These are phyloP conservation scores for Yarrowia sp. DNA, from an alignment of 805 yeast species.

Conservation along the genomic window DNA sequence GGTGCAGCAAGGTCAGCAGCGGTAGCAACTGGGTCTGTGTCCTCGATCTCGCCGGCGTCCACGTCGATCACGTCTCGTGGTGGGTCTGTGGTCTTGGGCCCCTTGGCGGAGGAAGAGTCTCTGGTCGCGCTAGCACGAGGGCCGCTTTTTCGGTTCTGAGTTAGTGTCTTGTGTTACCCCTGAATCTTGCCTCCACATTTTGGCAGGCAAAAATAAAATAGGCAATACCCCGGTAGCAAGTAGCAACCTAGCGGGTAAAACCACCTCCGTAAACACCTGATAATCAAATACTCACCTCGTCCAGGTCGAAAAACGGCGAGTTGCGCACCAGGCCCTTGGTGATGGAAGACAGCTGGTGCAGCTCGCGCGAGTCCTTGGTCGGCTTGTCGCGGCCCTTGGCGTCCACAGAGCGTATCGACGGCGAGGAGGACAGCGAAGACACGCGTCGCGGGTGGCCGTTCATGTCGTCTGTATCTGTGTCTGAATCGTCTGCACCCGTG, in stretches of 20 bases:
- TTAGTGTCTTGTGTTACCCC: not conserved
- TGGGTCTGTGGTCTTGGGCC: not conserved
- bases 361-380: not conserved
- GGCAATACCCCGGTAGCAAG: too few relatives aligned
- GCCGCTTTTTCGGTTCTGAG: constrained; percentile 11
- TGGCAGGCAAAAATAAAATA: too few relatives aligned
- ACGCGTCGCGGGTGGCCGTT: constrained; percentile 23
- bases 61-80: too few relatives aligned
- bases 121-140: not conserved
- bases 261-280: not conserved
- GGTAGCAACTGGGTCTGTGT: too few relatives aligned
- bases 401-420: not conserved
- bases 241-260: too few relatives aligned
- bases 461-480: not conserved
- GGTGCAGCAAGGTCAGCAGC: too few relatives aligned
- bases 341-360: constrained; percentile 1
- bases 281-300: not conserved
- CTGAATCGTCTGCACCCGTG: not conserved
- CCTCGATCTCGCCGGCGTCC: too few relatives aligned
- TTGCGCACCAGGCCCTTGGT: constrained; percentile 4
- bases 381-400: not conserved
- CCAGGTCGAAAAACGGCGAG: constrained; percentile 18
- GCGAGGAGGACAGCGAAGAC: constrained; percentile 7
- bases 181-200: not conserved
- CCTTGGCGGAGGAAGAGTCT: too few relatives aligned